phyloP scores from a whole-genome alignment of 495 filamentous ascomycete genomes.

The Hypomontagnella monticulosa region DNA sequence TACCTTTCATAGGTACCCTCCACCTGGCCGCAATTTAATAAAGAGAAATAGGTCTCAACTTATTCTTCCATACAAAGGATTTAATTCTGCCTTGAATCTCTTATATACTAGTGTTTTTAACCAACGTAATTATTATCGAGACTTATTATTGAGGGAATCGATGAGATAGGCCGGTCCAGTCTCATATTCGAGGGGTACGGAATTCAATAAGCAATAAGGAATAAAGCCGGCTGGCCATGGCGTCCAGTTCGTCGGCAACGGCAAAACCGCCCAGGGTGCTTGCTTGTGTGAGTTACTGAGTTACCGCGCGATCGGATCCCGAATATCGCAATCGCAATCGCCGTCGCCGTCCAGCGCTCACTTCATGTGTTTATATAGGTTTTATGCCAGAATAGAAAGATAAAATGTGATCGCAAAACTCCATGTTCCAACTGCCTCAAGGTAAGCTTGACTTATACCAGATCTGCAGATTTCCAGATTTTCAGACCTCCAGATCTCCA shows the following conservation, averaged over 20 bases:
- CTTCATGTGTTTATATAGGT: constrained; percentile 48
- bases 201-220: neutral
- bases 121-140: neutral
- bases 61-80: neutral
- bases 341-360: constrained; percentile 8
- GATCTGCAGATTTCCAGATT: too few species aligned
- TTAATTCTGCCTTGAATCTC: too few species aligned
- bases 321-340: neutral
- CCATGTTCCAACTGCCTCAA: constrained; percentile 70
- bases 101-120: too few species aligned
- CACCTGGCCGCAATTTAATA: neutral
- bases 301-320: constrained; percentile 1
- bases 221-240: constrained; percentile 19
- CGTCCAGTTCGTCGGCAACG: constrained; percentile 41
- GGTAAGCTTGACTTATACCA: constrained; percentile 27
- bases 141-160: constrained; percentile 11
- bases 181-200: constrained; percentile 17
- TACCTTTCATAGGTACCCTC: neutral
- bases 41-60: neutral
- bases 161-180: constrained; percentile 13
- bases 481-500: too few species aligned
- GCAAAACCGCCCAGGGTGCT: constrained; percentile 38
- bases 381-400: constrained; percentile 72
- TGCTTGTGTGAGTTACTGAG: constrained; percentile 42
- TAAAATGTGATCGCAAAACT: constrained; percentile 74